A percentile compares a stretch with the other conserved stretches of the same genome.
Evolutionary conservation across 257 asterid species (phyloP).

Genomic region (Nicotiana obtusifolia): DNA sequence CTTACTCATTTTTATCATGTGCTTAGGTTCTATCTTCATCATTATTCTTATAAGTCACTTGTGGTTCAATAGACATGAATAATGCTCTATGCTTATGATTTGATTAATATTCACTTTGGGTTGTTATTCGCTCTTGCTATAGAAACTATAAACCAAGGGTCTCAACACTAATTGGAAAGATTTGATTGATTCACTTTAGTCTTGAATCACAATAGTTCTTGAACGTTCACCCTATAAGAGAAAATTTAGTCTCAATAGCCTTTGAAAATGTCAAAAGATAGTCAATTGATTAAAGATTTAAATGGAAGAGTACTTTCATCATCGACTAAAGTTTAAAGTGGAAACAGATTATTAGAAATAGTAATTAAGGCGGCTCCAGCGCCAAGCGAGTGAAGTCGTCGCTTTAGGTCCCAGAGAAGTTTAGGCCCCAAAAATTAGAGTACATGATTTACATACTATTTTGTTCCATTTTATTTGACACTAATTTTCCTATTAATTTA

Average conservation of each 20-base stretch:
- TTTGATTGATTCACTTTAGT: background rate
- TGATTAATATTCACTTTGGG: background rate
- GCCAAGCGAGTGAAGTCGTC: too few species aligned
- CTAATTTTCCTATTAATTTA: too few species aligned
- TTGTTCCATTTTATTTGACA: too few species aligned
- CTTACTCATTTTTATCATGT: background rate
- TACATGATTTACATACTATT: too few species aligned
- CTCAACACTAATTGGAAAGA: background rate
- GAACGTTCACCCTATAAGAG: too few species aligned
- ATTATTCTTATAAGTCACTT: background rate
- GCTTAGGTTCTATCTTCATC: background rate
- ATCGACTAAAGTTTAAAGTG: too few species aligned
- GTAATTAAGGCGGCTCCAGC: too few species aligned
- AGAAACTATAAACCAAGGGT: background rate
- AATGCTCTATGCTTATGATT: background rate
- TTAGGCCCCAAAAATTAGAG: too few species aligned
- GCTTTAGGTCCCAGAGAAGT: too few species aligned
- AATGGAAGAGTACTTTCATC: background rate
- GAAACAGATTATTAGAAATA: too few species aligned
- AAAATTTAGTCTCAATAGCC: background rate
- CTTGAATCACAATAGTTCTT: background rate
- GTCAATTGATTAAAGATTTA: background rate
- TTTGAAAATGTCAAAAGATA: background rate
- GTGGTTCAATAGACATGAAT: background rate
- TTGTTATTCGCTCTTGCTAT: background rate